These are phyloP conservation scores for Candida schatavii DNA, from an alignment of 805 yeast genomes.

Conservation along the genomic window DNA sequence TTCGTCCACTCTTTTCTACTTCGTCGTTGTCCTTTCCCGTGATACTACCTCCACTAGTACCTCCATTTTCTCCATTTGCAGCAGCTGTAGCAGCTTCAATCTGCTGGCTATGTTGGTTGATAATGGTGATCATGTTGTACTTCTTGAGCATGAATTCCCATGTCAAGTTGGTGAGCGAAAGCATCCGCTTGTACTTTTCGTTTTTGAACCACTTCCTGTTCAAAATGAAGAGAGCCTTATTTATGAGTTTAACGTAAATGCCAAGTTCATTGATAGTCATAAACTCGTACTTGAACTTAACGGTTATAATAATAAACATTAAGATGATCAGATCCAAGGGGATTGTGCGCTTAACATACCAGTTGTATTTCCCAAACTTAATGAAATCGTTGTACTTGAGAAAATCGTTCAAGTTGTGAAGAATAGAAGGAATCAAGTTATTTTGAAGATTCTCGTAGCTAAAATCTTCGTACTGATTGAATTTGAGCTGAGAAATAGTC, in stretches of 20 bases:
- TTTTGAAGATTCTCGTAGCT: constrained; percentile 50
- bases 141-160: constrained; percentile 43
- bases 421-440: constrained; percentile 53
- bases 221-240: constrained; percentile 40
- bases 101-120: constrained; percentile 18
- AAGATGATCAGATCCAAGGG: constrained; percentile 59
- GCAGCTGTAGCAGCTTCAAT: constrained; percentile 8
- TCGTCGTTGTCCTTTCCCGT: neutral
- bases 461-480: constrained; percentile 38
- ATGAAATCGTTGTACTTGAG: constrained; percentile 50
- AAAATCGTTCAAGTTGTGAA: constrained; percentile 57
- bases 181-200: constrained; percentile 45
- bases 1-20: no score
- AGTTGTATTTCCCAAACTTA: constrained; percentile 52
- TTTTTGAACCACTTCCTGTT: constrained; percentile 45
- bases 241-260: constrained; percentile 38
- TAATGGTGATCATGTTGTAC: constrained; percentile 27
- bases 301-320: constrained; percentile 49
- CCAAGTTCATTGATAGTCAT: constrained; percentile 36
- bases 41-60: neutral
- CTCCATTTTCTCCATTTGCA: neutral
- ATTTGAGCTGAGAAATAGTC: constrained; percentile 33
- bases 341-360: constrained; percentile 60
- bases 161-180: constrained; percentile 38
- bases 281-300: constrained; percentile 46